Base-by-base conservation (phyloP, 2,329 filamentous ascomycete genomes). In the Fusarium marasasianum region DNA sequence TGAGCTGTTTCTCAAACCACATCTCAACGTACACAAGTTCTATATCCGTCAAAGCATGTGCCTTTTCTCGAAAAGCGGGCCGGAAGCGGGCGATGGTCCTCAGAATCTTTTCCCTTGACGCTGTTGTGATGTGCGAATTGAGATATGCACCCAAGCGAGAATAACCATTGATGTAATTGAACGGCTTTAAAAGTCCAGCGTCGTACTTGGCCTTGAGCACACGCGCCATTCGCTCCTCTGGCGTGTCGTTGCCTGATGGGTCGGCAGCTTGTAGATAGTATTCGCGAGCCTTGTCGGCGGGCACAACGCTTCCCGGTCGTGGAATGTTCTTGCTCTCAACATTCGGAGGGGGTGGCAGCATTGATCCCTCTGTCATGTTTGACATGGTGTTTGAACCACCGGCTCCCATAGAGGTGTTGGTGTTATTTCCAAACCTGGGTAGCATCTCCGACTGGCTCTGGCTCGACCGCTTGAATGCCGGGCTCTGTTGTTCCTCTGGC, bases 161-260 rank as follows among this genome's bases (percentile, higher is more conserved):
- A 82, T 99, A 99, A 18, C 96, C 96, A 79, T 97, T 97, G 77
- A 98, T 94, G 82, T 99, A 99, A 84, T 98, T 98, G 88, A 99
- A 99, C 4, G 96, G 96, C 80, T 95, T 96, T 66, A 99, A 86
- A 79, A 99, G 88, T 4, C 96, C 96, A 2, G 96, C 96, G 76
- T 98, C 95, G 83, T 98, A 97, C 83, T 99, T 99, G 72, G 96
- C 96, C 81, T 93, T 94, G 64, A 99, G 90, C 12, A 99, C 90
- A 77, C 96, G 94, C 79, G 96, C 93, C 94, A 99, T 98, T 69
- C 96, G 93, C 82, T 98, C 94, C 82, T 98, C 95, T 18, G 96
- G 95, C 29, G 93, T 93, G 76, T 94, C 89, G 77, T 90, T 90
- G 59, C 96, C 96, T 11, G 94, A 94, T 6, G 96, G 96, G 81